Evolutionary conservation across 176 grass and related monocot species (phyloP).

Genomic region (Panicum miliaceum): DNA sequence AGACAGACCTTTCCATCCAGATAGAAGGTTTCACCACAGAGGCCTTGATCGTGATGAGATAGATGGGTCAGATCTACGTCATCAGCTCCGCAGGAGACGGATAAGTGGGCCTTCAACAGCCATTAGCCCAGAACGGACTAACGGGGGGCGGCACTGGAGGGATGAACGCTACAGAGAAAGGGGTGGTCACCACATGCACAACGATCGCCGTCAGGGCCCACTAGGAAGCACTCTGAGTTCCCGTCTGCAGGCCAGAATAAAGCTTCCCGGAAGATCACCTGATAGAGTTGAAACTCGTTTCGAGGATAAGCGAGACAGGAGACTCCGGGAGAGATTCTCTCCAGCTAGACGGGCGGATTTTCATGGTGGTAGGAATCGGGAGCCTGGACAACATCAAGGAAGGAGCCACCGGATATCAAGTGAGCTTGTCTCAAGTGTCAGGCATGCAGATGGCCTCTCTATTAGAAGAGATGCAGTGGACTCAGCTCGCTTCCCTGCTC

Average conservation of each 20-base stretch:
- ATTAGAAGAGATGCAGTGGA: constrained; percentile 47
- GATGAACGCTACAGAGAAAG: constrained; percentile 58
- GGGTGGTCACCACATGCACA: constrained; percentile 40
- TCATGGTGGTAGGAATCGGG: constrained; percentile 44
- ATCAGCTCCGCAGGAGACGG: constrained; percentile 74
- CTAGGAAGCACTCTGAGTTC: constrained; percentile 57
- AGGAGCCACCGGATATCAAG: constrained; percentile 47
- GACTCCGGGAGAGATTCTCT: constrained; percentile 55
- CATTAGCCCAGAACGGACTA: constrained; percentile 48
- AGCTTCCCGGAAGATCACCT: constrained; percentile 71
- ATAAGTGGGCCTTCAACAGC: constrained; percentile 53
- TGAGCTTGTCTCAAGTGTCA: constrained; percentile 51
- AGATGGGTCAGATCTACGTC: constrained; percentile 82
- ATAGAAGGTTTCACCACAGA: constrained; percentile 63
- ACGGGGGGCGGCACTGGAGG: constrained; percentile 36
- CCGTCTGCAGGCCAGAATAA: constrained; percentile 86
- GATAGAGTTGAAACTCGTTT: constrained; percentile 53
- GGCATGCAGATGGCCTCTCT: constrained; percentile 44
- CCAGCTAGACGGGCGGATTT: constrained; percentile 49
- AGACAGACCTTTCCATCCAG: constrained; percentile 55
- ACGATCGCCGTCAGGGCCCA: constrained; percentile 43
- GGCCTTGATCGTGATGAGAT: constrained; percentile 46
- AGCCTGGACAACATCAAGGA: constrained; percentile 48
- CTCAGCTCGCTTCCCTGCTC: constrained; percentile 48
- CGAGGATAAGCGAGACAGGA: constrained; percentile 66